Evolutionary conservation across 148 eudicot genomes (phyloP).

Genomic region (Camellia granthamiana): DNA sequence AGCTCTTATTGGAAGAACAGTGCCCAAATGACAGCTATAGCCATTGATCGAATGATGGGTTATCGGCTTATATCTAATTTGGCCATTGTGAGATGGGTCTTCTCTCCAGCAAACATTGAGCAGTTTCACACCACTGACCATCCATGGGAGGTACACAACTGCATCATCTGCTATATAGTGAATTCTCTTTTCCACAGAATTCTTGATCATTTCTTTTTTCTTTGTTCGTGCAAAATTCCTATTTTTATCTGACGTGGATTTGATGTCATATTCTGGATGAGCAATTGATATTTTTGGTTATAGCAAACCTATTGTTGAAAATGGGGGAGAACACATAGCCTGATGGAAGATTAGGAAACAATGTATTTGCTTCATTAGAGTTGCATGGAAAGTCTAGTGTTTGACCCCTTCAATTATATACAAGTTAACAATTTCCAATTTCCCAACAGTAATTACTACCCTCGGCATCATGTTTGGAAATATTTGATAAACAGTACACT

Average conservation of each 20-base stretch:
- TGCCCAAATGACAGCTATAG: conserved; percentile 89
- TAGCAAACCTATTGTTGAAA: not conserved
- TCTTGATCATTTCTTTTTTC: not conserved
- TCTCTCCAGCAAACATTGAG: conserved; percentile 65
- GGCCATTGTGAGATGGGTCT: conserved; percentile 96
- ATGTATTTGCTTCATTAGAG: not conserved
- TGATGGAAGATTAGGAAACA: not conserved
- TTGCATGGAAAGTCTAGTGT: not conserved
- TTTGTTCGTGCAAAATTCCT: not conserved
- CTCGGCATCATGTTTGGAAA: not conserved
- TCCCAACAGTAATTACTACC: not conserved
- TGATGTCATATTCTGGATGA: not conserved
- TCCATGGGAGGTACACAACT: conserved; percentile 73
- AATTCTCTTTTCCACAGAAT: not conserved
- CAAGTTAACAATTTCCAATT: not conserved
- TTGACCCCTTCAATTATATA: not conserved
- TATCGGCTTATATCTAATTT: conserved; percentile 93
- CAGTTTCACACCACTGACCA: conserved; percentile 83
- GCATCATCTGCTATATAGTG: not conserved
- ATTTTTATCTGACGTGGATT: not conserved
- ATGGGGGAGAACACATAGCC: not conserved
- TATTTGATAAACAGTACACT: not conserved
- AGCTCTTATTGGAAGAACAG: conserved; percentile 86
- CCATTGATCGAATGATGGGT: conserved; percentile 98
- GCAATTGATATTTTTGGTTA: not conserved